Percentiles rank a stretch among this genome's conserved stretches.
These are phyloP conservation scores for Ambrosia trifida DNA, from an alignment of 129 eudicot species.

Conservation along the genomic window DNA sequence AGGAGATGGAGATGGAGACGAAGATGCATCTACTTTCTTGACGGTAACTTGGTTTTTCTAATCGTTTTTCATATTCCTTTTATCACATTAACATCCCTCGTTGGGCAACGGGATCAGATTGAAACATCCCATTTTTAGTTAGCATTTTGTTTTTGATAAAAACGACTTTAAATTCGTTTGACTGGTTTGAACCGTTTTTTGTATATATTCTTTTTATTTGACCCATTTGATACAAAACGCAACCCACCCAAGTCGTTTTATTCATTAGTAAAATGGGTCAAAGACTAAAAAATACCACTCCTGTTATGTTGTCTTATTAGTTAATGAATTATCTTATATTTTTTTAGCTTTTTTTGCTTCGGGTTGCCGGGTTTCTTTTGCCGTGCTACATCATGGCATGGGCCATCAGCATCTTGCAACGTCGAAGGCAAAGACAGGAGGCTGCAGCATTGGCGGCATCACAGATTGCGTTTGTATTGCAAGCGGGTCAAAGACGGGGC, in stretches of 20 bases:
- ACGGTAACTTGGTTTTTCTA: constrained; percentile 51
- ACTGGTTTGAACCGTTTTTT: neutral
- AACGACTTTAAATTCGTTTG: neutral
- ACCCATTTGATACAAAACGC: neutral
- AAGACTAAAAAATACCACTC: neutral
- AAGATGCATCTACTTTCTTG: constrained; percentile 71
- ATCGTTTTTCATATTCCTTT: neutral
- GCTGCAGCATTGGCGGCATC: constrained; percentile 80
- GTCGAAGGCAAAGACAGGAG: constrained; percentile 95
- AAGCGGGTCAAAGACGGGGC: constrained; percentile 56
- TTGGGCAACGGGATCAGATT: neutral
- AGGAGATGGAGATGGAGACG: constrained; percentile 66
- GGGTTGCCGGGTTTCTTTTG: constrained; percentile 82
- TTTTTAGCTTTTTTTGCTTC: constrained; percentile 79
- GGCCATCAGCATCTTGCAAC: constrained; percentile 90
- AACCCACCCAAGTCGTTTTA: neutral
- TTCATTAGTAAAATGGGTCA: neutral
- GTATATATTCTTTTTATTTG: neutral
- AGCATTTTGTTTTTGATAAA: neutral
- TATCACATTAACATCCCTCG: neutral
- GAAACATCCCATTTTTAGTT: neutral
- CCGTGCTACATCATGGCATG: constrained; percentile 94
- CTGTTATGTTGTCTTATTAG: neutral
- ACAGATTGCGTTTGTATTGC: constrained; percentile 56
- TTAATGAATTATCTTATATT: neutral